Evolutionary conservation across 2,329 filamentous ascomycete species (phyloP).

Genomic region (Metarhizium sp.): DNA sequence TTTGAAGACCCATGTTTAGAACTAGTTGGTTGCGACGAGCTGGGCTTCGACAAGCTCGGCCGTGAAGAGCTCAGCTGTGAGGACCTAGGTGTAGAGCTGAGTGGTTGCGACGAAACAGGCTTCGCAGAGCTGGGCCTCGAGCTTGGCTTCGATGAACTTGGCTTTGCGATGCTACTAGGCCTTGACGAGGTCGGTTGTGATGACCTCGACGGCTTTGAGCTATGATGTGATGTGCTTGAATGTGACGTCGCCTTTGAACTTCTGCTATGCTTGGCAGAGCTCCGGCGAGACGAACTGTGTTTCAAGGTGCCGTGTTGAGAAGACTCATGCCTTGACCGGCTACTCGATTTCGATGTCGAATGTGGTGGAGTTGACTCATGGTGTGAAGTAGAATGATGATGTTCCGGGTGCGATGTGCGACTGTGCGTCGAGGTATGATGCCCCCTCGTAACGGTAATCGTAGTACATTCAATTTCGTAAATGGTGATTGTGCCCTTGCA

Average conservation of each 20-base stretch:
- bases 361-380: neutral
- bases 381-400: neutral
- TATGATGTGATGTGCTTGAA: neutral
- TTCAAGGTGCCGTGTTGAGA: too few species aligned
- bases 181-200: neutral
- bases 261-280: neutral
- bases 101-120: too few species aligned
- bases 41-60: too few species aligned
- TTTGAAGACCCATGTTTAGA: too few species aligned
- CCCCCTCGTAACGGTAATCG: neutral
- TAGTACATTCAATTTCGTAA: neutral
- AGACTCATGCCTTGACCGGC: neutral
- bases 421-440: neutral
- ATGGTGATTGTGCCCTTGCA: conserved; percentile 4
- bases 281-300: neutral
- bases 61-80: too few species aligned
- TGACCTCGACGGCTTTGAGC: neutral
- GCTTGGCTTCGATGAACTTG: neutral
- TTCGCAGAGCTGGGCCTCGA: too few species aligned
- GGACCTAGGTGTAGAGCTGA: too few species aligned
- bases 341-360: neutral
- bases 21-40: too few species aligned
- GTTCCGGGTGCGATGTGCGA: neutral
- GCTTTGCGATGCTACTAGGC: neutral
- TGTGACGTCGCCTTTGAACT: neutral